A percentile compares a stretch with the other conserved stretches of the same genome.
These are phyloP conservation scores for Eutrema heterophyllum DNA, from an alignment of 345 rosid species.

Conservation along the genomic window DNA sequence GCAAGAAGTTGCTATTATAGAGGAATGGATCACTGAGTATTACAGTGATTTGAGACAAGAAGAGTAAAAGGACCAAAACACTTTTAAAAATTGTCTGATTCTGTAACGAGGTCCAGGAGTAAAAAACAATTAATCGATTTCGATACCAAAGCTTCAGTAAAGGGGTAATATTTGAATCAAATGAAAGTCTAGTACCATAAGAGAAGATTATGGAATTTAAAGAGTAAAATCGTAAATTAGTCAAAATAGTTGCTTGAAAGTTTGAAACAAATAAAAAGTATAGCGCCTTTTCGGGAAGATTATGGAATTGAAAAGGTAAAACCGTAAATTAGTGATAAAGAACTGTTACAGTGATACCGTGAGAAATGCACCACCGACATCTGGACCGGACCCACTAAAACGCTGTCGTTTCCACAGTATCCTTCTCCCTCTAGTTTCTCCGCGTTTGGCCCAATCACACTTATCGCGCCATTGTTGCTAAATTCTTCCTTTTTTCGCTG, in stretches of 20 bases:
- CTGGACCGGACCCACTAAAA: background rate
- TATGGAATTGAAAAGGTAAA: background rate
- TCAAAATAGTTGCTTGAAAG: background rate
- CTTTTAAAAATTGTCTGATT: background rate
- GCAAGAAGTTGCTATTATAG: slow-evolving; percentile 53
- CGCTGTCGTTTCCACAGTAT: slow-evolving; percentile 7
- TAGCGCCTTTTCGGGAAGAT: background rate
- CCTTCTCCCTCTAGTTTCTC: background rate
- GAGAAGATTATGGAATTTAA: background rate
- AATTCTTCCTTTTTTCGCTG: background rate
- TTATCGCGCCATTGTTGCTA: background rate
- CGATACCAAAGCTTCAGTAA: background rate
- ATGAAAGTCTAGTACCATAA: background rate
- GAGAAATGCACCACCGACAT: slow-evolving; percentile 28
- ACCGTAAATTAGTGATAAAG: background rate
- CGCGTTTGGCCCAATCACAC: slow-evolving; percentile 28
- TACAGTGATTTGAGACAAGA: slow-evolving; percentile 38
- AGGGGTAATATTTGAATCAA: background rate
- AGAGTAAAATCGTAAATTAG: background rate
- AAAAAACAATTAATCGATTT: background rate
- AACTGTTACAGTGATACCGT: background rate
- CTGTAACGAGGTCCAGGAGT: background rate
- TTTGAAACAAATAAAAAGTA: background rate
- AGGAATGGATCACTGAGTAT: slow-evolving; percentile 48
- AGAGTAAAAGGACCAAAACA: background rate